Base-by-base conservation (phyloP, 2,329 filamentous ascomycete species). In the Aspergillus brunneoviolaceus region DNA sequence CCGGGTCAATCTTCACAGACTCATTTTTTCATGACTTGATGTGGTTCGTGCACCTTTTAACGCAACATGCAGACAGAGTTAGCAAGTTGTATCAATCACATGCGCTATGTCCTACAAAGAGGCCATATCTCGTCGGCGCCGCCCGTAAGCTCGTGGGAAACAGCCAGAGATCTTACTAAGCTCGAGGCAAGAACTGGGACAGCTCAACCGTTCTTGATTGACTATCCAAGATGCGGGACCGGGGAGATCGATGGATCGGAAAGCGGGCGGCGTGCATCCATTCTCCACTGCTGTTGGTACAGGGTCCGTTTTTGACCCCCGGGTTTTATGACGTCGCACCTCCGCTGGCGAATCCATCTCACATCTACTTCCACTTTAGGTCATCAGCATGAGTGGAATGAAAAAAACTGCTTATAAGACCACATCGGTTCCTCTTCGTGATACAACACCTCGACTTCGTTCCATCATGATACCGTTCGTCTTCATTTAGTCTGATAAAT, bases 301-400 rank as follows among this genome's bases (percentile, higher is more conserved):
- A 49, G 25, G 19, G 29, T 42, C 16, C 21, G 16, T 45, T 23
- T 12, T 3, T 31, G 31, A 33, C 39, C 52, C 25, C 25, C 45
- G 48, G n/a, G 39, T 6, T 49, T 25, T 47, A 55, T 55, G 53
- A 55, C 53, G 53, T 55, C 53, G 27, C 16, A 25, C 53, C 53
- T 42, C 25, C 53, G 25, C 25, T 23, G 47, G 16, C 53, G 10
- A n/a, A 33, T 14, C 9, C 42, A 33, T 7, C 33, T 25, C 6
- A 23, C 51, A 27, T 21, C 25, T 21, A 11, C 19, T 42, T 42
- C 51, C 12, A 16, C n/a, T 21, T 25, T 19, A 19, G 10, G 12
- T 35, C 16, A 23, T 4, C 25, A 48, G 52, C 39, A 45, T 31
- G 5, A 12, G 39, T 14, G 11, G 6, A 9, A 45, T 19, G 19